Percentiles rank a stretch among this genome's conserved stretches.
phyloP scores from a whole-genome alignment of 2,329 filamentous ascomycete species.

The Calonectria ilicicola region DNA sequence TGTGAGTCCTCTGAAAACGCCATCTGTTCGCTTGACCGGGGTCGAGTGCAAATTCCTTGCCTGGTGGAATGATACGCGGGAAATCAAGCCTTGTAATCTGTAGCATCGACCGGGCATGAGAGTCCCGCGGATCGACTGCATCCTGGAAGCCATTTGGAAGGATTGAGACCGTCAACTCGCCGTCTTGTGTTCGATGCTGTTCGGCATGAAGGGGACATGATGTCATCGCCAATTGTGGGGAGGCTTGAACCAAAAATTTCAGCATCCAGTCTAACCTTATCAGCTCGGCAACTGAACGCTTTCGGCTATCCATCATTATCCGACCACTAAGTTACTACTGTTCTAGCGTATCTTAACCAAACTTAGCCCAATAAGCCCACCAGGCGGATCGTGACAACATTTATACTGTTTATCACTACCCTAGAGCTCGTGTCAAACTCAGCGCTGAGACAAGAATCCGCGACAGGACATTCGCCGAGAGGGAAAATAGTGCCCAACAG shows the following conservation, averaged over 20 bases:
- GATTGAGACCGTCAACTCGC: not conserved
- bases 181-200: not conserved
- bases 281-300: not conserved
- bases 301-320: not conserved
- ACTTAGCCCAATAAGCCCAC: not conserved
- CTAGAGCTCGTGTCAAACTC: no score
- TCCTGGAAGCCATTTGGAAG: not conserved
- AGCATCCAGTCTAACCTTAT: not conserved
- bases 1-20: conserved; percentile 43
- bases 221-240: not conserved
- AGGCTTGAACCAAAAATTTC: not conserved
- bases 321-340: not conserved
- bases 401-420: no score
- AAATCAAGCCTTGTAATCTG: not conserved
- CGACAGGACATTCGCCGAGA: no score
- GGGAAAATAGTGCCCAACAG: no score
- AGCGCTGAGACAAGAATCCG: no score
- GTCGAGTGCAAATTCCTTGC: conserved; percentile 32
- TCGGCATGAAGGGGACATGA: not conserved
- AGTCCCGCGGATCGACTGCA: not conserved
- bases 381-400: no score
- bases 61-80: not conserved
- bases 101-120: not conserved
- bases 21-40: conserved; percentile 36
- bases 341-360: not conserved